Percentiles rank a stretch among this genome's conserved stretches.
These are phyloP conservation scores for Lachnum nothofagi DNA, from an alignment of 2,329 filamentous ascomycete species.

Conservation along the genomic window DNA sequence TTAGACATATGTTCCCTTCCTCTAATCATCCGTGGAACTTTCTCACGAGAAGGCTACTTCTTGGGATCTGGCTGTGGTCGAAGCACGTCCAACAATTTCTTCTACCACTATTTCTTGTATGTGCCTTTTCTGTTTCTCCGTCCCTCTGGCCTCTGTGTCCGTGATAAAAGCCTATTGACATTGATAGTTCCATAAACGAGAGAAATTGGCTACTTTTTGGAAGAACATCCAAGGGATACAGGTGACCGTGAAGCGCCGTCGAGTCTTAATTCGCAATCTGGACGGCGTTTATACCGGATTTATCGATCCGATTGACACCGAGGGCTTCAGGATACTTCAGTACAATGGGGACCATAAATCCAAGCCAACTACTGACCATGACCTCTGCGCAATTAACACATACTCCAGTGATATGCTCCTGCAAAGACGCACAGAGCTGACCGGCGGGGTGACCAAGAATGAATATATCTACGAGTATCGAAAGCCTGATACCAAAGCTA, in stretches of 20 bases:
- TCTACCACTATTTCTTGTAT: conserved; percentile 38
- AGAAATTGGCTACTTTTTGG: conserved; percentile 42
- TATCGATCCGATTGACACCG: conserved; percentile 16
- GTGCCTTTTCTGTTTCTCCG: neutral
- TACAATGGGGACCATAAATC: conserved; percentile 28
- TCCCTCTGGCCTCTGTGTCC: too few relatives aligned
- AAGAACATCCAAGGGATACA: conserved; percentile 46
- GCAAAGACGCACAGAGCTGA: conserved; percentile 22
- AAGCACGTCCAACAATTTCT: conserved; percentile 39
- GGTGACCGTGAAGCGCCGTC: conserved; percentile 42
- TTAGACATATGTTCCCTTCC: conserved; percentile 37
- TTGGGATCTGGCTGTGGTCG: conserved; percentile 44
- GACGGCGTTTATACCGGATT: conserved; percentile 47
- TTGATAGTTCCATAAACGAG: conserved; percentile 31
- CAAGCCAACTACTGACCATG: conserved; percentile 40
- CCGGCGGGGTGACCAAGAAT: conserved; percentile 37
- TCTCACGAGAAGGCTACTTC: conserved; percentile 35
- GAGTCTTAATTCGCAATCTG: conserved; percentile 41
- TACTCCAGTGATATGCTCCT: conserved; percentile 45
- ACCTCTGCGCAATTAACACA: conserved; percentile 41
- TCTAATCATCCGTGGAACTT: conserved; percentile 33
- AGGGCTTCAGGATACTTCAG: conserved; percentile 14
- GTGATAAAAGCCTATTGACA: too few relatives aligned
- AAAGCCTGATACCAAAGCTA: conserved; percentile 29
- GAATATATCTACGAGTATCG: conserved; percentile 46